Conservation (phyloP, 345 rosid species). For the Corymbia maculata region DNA sequence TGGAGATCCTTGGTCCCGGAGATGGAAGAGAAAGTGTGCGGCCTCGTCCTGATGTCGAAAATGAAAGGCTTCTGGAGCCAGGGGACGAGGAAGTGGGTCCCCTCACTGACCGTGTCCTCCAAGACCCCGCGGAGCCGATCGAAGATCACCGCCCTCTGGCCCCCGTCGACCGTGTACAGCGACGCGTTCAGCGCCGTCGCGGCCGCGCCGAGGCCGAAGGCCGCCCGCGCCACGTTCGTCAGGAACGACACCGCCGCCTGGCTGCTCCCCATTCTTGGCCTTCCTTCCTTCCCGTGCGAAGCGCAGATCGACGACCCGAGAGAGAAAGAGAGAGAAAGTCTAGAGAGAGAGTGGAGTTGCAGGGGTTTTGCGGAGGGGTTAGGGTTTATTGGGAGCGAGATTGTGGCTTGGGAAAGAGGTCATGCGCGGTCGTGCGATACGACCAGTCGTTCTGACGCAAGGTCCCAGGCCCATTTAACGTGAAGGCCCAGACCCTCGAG, state of each 20-base stretch:
- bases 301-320: not conserved
- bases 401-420: not conserved
- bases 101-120: conserved; percentile 76
- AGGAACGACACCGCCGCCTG: conserved; percentile 76
- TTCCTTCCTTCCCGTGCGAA: not conserved
- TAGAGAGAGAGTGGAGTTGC: not conserved
- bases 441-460: not conserved
- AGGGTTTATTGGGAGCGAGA: not conserved
- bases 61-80: conserved; percentile 83
- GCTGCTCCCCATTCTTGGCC: conserved; percentile 52
- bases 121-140: conserved; percentile 88
- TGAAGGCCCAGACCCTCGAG: not conserved
- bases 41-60: conserved; percentile 80
- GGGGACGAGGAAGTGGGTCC: conserved; percentile 88
- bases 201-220: conserved; percentile 75
- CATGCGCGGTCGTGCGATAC: not conserved
- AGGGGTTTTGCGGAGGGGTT: not conserved
- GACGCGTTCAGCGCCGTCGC: conserved; percentile 54
- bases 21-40: conserved; percentile 90
- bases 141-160: conserved; percentile 88
- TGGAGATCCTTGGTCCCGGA: conserved; percentile 99
- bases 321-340: not conserved
- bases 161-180: conserved; percentile 97
- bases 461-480: not conserved
- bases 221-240: conserved; percentile 57